phyloP scores from a whole-genome alignment of 2,329 filamentous ascomycete species.

The Aspergillus pseudonomiae region DNA sequence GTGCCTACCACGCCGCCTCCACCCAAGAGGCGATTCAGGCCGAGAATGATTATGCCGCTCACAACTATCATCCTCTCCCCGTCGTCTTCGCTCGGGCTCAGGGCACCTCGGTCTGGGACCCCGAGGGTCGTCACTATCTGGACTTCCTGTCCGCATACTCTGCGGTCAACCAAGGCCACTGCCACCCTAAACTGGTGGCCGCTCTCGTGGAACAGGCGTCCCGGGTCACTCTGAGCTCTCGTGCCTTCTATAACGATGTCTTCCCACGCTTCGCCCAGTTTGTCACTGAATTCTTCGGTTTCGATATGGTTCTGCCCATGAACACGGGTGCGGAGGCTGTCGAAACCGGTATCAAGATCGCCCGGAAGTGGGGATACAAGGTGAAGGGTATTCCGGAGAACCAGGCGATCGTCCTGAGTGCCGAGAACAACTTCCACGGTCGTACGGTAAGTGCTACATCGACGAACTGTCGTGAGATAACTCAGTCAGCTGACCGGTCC shows the following conservation, averaged over 20 bases:
- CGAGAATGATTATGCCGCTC: constrained; percentile 84
- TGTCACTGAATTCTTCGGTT: constrained; percentile 84
- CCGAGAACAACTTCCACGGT: constrained; percentile 93
- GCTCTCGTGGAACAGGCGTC: constrained; percentile 86
- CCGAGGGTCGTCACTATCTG: constrained; percentile 91
- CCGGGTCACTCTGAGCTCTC: constrained; percentile 85
- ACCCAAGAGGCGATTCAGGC: constrained; percentile 76
- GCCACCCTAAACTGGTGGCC: constrained; percentile 93
- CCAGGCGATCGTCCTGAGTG: constrained; percentile 82
- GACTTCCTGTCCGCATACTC: constrained; percentile 98
- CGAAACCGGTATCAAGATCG: constrained; percentile 94
- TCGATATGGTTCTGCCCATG: constrained; percentile 98
- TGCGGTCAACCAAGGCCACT: constrained; percentile 97
- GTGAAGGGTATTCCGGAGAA: constrained; percentile 84
- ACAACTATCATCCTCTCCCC: constrained; percentile 98
- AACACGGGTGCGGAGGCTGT: constrained; percentile 97
- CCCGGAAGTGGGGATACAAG: constrained; percentile 97
- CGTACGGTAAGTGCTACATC: constrained; percentile 69
- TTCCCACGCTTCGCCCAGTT: constrained; percentile 96
- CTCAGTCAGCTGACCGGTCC: neutral
- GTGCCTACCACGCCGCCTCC: constrained; percentile 72
- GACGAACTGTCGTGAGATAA: neutral
- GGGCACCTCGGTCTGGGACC: constrained; percentile 93
- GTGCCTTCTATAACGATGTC: constrained; percentile 97
- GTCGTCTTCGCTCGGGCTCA: constrained; percentile 87